Base-by-base conservation (phyloP, 148 eudicot species). In the Rhododendron molle region DNA sequence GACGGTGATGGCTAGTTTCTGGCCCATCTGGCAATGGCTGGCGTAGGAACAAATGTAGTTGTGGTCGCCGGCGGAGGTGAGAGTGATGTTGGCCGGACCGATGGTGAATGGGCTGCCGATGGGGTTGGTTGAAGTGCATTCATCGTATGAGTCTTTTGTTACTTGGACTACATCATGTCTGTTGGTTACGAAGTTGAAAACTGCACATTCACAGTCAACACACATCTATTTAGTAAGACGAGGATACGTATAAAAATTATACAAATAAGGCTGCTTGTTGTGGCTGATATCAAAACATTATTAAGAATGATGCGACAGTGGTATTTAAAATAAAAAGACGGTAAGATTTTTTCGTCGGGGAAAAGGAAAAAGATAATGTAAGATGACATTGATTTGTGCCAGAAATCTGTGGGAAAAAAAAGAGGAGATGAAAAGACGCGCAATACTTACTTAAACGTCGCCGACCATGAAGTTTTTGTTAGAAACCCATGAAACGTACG, bases 21-120 rank as follows among this genome's bases (percentile, higher is more conserved):
- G 88, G 1, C 83, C 88, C 2, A 23, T 3, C 18, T 9, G 62
- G 81, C 85, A 86, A 49, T 86, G 88, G 78, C 76, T 3, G 77
- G 85, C 85, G 36, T 82, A 4, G 44, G 85, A 49, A 83, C 86
- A 87, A 40, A 87, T 87, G 58, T 32, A 87, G 73, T 87, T 50
- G 86, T 76, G 80, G 12, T 83, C 58, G 8, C 86, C 88, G 56
- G 78, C 44, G 14, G 86, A 21, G 71, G 72, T 72, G 40, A 87
- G 88, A 60, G 79, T 87, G 21, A 87, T 18, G 81, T 84, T 87
- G 6, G 86, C 86, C 16, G 84, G 89, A 18, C 86, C 84, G 71
- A 44, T 43, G 30, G 65, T 84, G 72, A 80, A 84, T 32, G 28
- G 1, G 23, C 3, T 43, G 5, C 88, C 88, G 26, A 87, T 87